Conservation (phyloP, 352 stramenopile species). For the Elongisporangium prolatum region DNA sequence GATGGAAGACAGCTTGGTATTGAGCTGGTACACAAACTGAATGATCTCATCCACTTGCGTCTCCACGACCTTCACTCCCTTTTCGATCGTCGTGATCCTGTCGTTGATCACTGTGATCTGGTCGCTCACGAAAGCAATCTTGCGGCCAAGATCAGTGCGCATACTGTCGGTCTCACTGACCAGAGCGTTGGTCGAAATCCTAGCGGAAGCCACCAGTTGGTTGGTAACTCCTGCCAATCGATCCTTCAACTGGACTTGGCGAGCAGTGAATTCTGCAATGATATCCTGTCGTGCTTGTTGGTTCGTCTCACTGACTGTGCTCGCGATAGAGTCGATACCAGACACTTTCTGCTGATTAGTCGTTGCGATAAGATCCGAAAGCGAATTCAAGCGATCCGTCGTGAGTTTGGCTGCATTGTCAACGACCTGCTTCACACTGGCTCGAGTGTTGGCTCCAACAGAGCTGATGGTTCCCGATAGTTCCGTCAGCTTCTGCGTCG, state of each 20-base stretch:
- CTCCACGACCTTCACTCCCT: neutral
- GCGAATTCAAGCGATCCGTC: neutral
- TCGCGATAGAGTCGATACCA: neutral
- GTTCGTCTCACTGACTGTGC: neutral
- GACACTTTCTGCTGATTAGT: neutral
- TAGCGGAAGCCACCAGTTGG: neutral
- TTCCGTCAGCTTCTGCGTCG: neutral
- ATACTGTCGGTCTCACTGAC: neutral
- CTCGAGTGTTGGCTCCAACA: neutral
- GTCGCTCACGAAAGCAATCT: constrained; percentile 6
- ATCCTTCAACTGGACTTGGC: neutral
- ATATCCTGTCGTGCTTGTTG: neutral
- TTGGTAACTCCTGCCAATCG: neutral
- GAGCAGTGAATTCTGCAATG: neutral
- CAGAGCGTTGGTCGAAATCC: neutral
- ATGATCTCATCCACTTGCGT: neutral
- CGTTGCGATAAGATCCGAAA: neutral
- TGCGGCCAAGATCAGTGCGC: constrained; percentile 6
- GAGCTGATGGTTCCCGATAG: neutral
- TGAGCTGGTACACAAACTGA: neutral
- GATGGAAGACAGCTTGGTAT: neutral
- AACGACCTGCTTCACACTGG: neutral
- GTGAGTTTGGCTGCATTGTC: neutral
- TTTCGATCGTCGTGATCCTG: constrained; percentile 3
- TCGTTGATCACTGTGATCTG: constrained; percentile 11